These are phyloP conservation scores for Syzygium aromaticum DNA, from an alignment of 345 rosid genomes.

Conservation along the genomic window DNA sequence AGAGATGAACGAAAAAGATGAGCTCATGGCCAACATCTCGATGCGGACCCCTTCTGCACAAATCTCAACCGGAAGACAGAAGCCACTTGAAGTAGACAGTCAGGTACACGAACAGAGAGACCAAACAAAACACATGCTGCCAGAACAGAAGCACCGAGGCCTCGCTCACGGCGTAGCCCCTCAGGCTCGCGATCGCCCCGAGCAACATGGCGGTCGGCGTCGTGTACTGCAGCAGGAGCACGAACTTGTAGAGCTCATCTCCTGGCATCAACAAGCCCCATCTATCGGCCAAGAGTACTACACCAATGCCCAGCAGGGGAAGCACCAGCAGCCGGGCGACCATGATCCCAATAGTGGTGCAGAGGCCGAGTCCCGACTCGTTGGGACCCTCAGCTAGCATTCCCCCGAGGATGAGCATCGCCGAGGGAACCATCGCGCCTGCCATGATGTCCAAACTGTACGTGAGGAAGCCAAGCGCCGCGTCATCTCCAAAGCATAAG, in stretches of 20 bases:
- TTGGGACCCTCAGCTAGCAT: constrained; percentile 62
- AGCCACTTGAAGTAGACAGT: constrained; percentile 56
- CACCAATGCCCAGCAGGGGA: constrained; percentile 29
- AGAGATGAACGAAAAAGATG: background rate
- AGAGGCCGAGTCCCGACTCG: constrained; percentile 23
- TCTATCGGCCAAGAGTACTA: constrained; percentile 17
- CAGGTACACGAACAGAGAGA: constrained; percentile 66
- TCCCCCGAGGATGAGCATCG: constrained; percentile 93
- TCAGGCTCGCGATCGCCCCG: constrained; percentile 87
- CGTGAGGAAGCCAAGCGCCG: constrained; percentile 66
- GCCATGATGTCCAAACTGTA: constrained; percentile 80
- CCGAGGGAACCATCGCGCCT: constrained; percentile 96
- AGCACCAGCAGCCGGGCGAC: constrained; percentile 33
- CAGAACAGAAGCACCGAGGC: constrained; percentile 91
- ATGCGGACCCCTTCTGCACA: background rate
- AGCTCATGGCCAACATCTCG: background rate
- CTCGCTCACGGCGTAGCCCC: constrained; percentile 81
- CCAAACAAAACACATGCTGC: constrained; percentile 72
- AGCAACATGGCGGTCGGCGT: constrained; percentile 68
- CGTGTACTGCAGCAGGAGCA: constrained; percentile 32
- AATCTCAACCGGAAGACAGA: background rate
- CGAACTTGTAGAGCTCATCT: constrained; percentile 21
- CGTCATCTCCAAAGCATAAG: constrained; percentile 66
- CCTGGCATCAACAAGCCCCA: constrained; percentile 15
- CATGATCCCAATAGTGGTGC: constrained; percentile 30